Base-by-base conservation (phyloP, 1,139 yeast species). In the Pichia norvegensis region DNA sequence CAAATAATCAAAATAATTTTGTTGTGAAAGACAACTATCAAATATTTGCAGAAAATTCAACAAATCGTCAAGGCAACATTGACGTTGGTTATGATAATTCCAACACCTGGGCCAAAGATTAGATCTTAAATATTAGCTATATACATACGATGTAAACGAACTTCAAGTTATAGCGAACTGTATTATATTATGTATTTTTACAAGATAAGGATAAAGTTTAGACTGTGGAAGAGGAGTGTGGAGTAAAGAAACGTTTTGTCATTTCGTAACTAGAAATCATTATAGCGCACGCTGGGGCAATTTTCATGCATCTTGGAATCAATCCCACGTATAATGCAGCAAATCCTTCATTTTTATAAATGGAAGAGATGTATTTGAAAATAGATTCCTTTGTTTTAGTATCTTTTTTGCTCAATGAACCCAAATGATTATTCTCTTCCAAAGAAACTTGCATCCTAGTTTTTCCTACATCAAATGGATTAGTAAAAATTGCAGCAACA, bases 261-360 rank as follows among this genome's bases (percentile, higher is more conserved):
- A 90, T 70, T 63, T 92, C 98, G 63, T 92, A 92, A 39, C 95
- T 84, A 2, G 97, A 86, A 44, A 92, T 90, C 99, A 92, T 94
- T 35, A 92, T 92, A 2, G 98, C 98, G 73, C 98, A 92, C 13
- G 97, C 84, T 3, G 98, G 98, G 0, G 97, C 96, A 37, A 92
- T 85, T 60, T 92, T 92, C 63, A 90, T 68, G 10, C 92, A 76
- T 53, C 99, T 73, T 0, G 97, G 97, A 2, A 78, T 72, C 38
- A 88, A 68, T 0, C 98, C 98, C 36, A 86, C 85, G 61, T 82
- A 90, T 19, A 92, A 67, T 0, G 97, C 94, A 5, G 72, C 60
- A 16, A 76, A 42, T 0, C 99, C 98, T 63, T 92, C 98, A 27
- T 69, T 74, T 55, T 64, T 72, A 48, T 77, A 71, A 37, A 92